Evolutionary conservation across 495 filamentous ascomycete genomes (phyloP), one percentile per base, ranked within the genome.

Genomic region (Durotheca rogersii): DNA sequence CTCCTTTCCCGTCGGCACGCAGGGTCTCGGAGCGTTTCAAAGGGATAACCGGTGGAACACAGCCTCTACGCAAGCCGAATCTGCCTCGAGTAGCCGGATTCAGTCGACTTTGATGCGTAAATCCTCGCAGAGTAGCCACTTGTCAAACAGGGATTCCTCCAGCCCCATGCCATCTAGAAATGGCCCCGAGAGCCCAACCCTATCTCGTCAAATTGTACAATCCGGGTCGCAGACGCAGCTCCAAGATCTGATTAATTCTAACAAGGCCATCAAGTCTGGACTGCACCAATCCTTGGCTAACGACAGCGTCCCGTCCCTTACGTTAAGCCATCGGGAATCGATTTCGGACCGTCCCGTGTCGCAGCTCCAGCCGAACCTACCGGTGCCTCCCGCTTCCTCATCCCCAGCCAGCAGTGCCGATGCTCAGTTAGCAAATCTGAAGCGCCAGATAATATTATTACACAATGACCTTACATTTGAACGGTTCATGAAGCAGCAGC

Each of bases 381-480:
- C 44, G 10, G 12, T 48, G 1, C 41, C 25, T 14, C 53, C 41
- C 18, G 23, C 47, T 5, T 32, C 40, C 3, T 17, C 30, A 15
- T 60, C 57, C 7, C 43, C 60, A 16, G 40, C 40, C 10, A 39
- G 51, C 6, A 64, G 56, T 4, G 38, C 38, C 14, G 62, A 42
- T 27, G 70, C 73, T 25, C 76, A 78, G 41, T 67, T 82, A 34
- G 73, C 79, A 15, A 77, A 78, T 47, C 69, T 89, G 0, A 77
- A 87, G 46, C 77, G 82, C 41, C 79, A 88, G 60, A 75, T 83
- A 42, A 74, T 85, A 41, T 70, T 88, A 10, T 64, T 89, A 6
- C 77, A 79, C 29, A 89, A 88, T 46, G 85, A 90, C 58, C 75
- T 90, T 29, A 86, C 86, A 54, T 89, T 87, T 47, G 86, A 90